A percentile compares a stretch with the other conserved stretches of the same genome.
Evolutionary conservation across 2,329 filamentous ascomycete species (phyloP).

Genomic region (Alternaria triticina): DNA sequence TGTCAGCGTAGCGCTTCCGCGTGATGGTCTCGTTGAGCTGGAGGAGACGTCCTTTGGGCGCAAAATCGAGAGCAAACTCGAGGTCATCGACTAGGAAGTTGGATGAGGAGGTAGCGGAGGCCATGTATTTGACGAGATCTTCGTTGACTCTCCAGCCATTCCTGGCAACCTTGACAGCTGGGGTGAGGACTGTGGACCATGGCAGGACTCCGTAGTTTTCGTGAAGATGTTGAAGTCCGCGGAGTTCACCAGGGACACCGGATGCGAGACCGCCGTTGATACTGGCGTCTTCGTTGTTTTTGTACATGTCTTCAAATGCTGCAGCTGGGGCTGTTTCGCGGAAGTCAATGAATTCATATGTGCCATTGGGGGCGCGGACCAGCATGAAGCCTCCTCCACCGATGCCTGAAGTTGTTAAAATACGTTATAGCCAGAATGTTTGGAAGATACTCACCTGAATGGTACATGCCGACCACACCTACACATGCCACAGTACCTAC

Average conservation of each 20-base stretch:
- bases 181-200: constrained; percentile 70
- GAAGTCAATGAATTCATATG: constrained; percentile 88
- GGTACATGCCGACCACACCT: constrained; percentile 58
- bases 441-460: constrained; percentile 39
- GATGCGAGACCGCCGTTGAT: constrained; percentile 72
- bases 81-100: constrained; percentile 78
- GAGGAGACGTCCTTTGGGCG: constrained; percentile 77
- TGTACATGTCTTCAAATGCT: constrained; percentile 84
- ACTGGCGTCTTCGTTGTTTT: constrained; percentile 70
- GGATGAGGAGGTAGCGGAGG: constrained; percentile 52
- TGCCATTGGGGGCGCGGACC: constrained; percentile 73
- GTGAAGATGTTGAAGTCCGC: constrained; percentile 81
- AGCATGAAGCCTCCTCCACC: constrained; percentile 92
- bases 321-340: constrained; percentile 85
- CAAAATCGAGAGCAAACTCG: constrained; percentile 87
- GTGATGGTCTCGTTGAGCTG: constrained; percentile 79
- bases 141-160: constrained; percentile 67
- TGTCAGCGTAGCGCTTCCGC: constrained; percentile 78
- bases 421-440: too few relatives aligned
- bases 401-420: constrained; percentile 63
- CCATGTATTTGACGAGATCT: constrained; percentile 79
- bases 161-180: constrained; percentile 73
- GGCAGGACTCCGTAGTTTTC: constrained; percentile 66
- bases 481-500: constrained; percentile 57
- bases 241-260: constrained; percentile 75